Base-by-base conservation (phyloP, 768 basidiomycete genomes). In the Phaeolepiota aurea region DNA sequence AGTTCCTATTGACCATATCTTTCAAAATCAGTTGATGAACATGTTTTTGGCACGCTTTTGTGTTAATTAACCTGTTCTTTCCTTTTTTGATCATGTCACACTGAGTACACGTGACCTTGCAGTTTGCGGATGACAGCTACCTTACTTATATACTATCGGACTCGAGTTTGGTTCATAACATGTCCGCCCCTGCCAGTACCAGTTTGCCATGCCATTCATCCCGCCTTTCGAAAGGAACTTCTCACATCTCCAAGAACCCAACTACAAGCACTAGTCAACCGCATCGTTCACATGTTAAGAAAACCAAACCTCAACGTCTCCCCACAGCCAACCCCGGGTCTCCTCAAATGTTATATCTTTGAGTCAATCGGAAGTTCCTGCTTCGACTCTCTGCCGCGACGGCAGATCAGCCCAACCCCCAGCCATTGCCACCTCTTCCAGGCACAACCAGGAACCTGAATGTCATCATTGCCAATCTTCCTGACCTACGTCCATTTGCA, bases 381-480 rank as follows among this genome's bases (percentile, higher is more conserved):
- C 22, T 9, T 40, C 14, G 42, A 32, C 32, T 48, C 34, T 41
- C 36, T 16, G 30, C 19, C 0, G 13, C 44, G 15, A 46, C 45
- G 14, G 22, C 19, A 28, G 41, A 14, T 30, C 4, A 46, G 12
- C 47, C 45, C n/a, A n/a, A 40, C 20, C 43, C 43, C n/a, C 30
- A 3, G 28, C 23, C 43, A 35, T 5, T 40, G 4, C 44, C 35
- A 14, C 37, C 34, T 35, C 41, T 28, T 28, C n/a, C 45, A 37
- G 45, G 37, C 3, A 43, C 45, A 37, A 39, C 37, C 22, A 44
- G 45, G 22, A 46, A 43, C 41, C 41, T 48, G 14, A 28, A 46
- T 18, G 41, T 48, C 16, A 43, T 48, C 16, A 37, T 35, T 23
- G 45, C 45, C 16, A 43, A 32, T 34, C 39, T 48, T 22, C 34